Conservation (phyloP, 2,329 filamentous ascomycete genomes). For the Pseudogymnoascus sp. region DNA sequence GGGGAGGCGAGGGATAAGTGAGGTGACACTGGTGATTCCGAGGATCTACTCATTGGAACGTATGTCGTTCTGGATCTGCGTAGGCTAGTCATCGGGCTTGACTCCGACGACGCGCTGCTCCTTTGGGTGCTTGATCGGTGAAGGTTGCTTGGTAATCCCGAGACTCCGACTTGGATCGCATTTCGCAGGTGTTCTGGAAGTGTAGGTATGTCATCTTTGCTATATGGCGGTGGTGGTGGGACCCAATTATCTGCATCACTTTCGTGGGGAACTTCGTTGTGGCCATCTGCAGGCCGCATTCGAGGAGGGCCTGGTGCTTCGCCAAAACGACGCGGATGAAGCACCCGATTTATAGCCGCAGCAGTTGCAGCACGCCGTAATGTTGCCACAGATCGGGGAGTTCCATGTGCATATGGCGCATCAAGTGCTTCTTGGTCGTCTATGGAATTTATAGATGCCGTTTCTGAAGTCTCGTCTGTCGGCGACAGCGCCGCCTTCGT, state of each 20-base stretch:
- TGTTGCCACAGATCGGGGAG: constrained; percentile 60
- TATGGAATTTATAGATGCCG: constrained; percentile 20
- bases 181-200: constrained; percentile 29
- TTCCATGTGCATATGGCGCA: constrained; percentile 63
- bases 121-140: constrained; percentile 24
- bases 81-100: background rate
- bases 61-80: background rate
- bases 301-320: constrained; percentile 42
- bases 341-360: constrained; percentile 63
- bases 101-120: constrained; percentile 9
- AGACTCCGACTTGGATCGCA: constrained; percentile 25
- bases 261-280: constrained; percentile 69
- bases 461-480: constrained; percentile 16
- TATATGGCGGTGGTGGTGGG: constrained; percentile 74
- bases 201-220: constrained; percentile 43
- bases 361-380: constrained; percentile 66
- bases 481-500: constrained; percentile 11
- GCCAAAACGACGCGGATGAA: constrained; percentile 50
- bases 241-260: constrained; percentile 87
- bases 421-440: constrained; percentile 48
- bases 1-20: background rate
- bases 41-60: constrained; percentile 1
- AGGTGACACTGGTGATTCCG: background rate
- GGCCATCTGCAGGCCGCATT: constrained; percentile 61
- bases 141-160: constrained; percentile 18